These are phyloP conservation scores for Aureobasidium namibiae DNA, from an alignment of 2,329 filamentous ascomycete species.

Conservation along the genomic window DNA sequence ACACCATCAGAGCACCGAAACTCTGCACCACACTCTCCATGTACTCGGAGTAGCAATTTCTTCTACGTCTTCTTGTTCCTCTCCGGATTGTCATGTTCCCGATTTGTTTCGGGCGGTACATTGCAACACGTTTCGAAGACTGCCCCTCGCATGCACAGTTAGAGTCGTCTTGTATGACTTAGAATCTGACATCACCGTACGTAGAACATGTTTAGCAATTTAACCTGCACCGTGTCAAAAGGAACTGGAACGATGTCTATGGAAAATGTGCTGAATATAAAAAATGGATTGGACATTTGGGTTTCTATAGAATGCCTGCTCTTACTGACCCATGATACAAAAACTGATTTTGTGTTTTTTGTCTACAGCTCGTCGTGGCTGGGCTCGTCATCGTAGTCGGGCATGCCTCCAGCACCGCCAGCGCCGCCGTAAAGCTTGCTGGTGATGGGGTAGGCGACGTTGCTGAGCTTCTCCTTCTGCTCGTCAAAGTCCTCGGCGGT, in stretches of 20 bases:
- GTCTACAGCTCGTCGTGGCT: conserved; percentile 45
- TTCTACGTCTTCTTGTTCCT: not conserved
- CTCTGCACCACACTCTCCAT: not conserved
- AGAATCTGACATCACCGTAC: not conserved
- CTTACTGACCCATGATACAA: not conserved
- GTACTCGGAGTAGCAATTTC: not conserved
- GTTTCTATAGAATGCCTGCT: conserved; percentile 7
- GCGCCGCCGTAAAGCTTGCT: conserved; percentile 81
- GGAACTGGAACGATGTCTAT: not conserved
- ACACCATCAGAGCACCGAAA: not conserved
- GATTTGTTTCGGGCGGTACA: not conserved
- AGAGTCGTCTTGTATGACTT: too few species aligned
- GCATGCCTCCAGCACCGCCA: conserved; percentile 45
- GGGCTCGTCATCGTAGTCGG: conserved; percentile 57
- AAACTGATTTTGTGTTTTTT: not conserved
- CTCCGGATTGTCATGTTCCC: not conserved
- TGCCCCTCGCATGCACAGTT: not conserved
- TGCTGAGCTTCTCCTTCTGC: conserved; percentile 98
- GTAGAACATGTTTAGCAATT: not conserved
- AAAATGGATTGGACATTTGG: not conserved
- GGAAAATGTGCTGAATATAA: too few species aligned
- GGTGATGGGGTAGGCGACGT: conserved; percentile 96
- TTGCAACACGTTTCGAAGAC: not conserved
- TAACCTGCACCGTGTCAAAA: not conserved
- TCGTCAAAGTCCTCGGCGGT: conserved; percentile 94